Evolutionary conservation across 73 alveolate genomes (phyloP).

Genomic region (Breviolum minutum): DNA sequence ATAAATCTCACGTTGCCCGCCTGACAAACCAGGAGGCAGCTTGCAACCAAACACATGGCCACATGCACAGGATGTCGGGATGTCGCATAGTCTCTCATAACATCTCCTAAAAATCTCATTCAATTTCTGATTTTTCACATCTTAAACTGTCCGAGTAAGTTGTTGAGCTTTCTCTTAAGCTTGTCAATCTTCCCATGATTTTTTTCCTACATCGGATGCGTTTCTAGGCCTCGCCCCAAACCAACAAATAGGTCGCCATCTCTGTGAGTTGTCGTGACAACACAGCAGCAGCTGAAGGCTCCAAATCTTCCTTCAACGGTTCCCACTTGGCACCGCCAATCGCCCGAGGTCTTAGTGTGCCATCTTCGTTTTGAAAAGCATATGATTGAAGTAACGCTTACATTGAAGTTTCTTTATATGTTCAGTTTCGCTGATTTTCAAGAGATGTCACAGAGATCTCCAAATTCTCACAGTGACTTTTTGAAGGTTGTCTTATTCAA

Average conservation of each 20-base stretch:
- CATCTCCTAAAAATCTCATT: no score
- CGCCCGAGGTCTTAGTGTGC: conserved; percentile 28
- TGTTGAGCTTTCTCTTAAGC: no score
- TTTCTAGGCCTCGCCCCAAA: conserved; percentile 71
- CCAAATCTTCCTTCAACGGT: conserved; percentile 18
- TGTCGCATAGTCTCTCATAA: neutral
- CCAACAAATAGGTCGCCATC: conserved; percentile 85
- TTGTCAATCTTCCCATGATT: no score
- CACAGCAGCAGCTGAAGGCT: conserved; percentile 61
- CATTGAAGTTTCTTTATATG: neutral
- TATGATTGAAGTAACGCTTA: neutral
- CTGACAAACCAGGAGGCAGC: neutral
- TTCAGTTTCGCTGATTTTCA: neutral
- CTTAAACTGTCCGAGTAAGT: no score
- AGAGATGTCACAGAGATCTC: neutral
- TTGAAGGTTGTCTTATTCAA: no score
- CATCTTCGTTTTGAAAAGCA: neutral
- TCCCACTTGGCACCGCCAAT: conserved; percentile 93
- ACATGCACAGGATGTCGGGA: neutral
- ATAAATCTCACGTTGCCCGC: conserved; percentile 90
- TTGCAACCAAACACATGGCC: neutral
- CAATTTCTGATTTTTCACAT: no score
- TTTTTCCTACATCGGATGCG: no score
- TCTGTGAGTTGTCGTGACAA: conserved; percentile 78
- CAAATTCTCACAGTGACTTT: neutral